Evolutionary conservation across 345 rosid genomes (phyloP).

Genomic region (Hibiscus mutabilis): DNA sequence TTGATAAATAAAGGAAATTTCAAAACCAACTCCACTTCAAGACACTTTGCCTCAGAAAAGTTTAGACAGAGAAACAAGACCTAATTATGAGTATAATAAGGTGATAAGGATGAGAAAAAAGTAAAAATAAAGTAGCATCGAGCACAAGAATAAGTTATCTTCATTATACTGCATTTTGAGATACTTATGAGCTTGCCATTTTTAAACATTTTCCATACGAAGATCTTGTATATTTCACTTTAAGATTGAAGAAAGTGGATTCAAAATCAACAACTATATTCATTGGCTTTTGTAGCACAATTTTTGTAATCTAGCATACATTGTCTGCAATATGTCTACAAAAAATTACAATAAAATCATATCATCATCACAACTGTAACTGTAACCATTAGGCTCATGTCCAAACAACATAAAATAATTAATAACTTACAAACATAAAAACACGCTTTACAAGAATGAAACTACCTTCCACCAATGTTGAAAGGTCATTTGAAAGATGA

Average conservation of each 20-base stretch:
- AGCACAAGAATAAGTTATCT: neutral
- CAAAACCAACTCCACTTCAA: neutral
- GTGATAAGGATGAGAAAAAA: neutral
- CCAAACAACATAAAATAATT: neutral
- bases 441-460: conserved; percentile 10
- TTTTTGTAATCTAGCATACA: neutral
- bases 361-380: neutral
- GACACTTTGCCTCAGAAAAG: neutral
- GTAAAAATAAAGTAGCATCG: neutral
- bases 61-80: neutral
- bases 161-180: neutral
- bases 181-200: neutral
- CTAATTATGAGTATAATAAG: neutral
- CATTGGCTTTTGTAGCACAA: neutral
- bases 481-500: conserved; percentile 56
- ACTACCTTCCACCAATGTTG: conserved; percentile 72
- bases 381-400: neutral
- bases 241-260: neutral
- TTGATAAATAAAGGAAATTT: neutral
- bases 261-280: neutral
- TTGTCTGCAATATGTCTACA: neutral
- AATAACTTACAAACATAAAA: conserved; percentile 4
- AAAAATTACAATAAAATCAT: neutral
- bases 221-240: neutral
- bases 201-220: neutral